phyloP scores from a whole-genome alignment of 169 alveolate species.

The Plasmodium relictum region DNA sequence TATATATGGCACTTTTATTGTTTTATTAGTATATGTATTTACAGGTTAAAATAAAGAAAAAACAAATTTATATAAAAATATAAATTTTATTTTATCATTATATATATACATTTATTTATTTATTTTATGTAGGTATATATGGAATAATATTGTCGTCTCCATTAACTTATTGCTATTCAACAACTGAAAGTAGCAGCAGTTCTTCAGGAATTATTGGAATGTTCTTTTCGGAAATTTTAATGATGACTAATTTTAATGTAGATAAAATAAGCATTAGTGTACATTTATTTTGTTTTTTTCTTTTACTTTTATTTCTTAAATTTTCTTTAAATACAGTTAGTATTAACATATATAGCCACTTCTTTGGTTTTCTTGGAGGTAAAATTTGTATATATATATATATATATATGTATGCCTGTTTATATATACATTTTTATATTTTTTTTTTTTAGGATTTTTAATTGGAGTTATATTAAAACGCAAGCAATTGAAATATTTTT shows the following conservation, averaged over 20 bases:
- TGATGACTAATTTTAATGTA: constrained; percentile 79
- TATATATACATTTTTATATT: not conserved
- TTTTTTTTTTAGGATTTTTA: constrained; percentile 53
- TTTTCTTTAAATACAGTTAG: constrained; percentile 65
- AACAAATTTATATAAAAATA: not conserved
- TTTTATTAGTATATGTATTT: constrained; percentile 75
- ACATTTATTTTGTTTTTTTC: constrained; percentile 76
- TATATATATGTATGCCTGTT: not conserved
- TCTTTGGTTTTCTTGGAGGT: constrained; percentile 78
- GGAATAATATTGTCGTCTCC: constrained; percentile 76
- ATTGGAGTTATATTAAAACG: constrained; percentile 71
- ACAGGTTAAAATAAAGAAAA: constrained; percentile 35
- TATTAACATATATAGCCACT: constrained; percentile 74
- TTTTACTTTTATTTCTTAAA: constrained; percentile 70
- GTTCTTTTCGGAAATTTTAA: constrained; percentile 77
- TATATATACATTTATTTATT: constrained; percentile 12
- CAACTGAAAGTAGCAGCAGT: constrained; percentile 78
- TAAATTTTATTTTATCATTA: not conserved
- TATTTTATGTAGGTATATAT: constrained; percentile 56
- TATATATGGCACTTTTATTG: constrained; percentile 74
- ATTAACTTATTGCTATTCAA: constrained; percentile 73
- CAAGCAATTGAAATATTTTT: constrained; percentile 73
- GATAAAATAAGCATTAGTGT: constrained; percentile 78
- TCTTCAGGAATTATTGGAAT: constrained; percentile 77
- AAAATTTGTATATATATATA: constrained; percentile 1